Conservation (phyloP, 2,329 filamentous ascomycete species). For the Lachnellula subtilissima region DNA sequence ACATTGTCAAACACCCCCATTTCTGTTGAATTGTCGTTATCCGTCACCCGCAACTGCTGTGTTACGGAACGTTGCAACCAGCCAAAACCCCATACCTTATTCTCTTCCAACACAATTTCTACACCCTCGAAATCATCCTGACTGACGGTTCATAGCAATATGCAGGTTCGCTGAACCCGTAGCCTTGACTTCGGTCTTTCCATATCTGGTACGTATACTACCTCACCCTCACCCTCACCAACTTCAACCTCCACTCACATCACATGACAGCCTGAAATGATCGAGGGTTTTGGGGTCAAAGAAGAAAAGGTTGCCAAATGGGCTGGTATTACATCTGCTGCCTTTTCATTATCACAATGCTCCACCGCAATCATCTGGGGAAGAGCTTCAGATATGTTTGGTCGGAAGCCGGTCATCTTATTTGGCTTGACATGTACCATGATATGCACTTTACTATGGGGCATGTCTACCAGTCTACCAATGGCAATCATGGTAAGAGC, state of each 20-base stretch:
- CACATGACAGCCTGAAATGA: constrained; percentile 70
- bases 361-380: constrained; percentile 72
- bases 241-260: constrained; percentile 7
- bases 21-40: no score
- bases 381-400: constrained; percentile 69
- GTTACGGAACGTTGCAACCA: no score
- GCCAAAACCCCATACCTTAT: no score
- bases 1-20: no score
- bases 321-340: constrained; percentile 69
- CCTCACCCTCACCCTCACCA: not conserved
- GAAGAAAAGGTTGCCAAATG: constrained; percentile 71
- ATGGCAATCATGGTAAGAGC: constrained; percentile 77
- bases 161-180: constrained; percentile 75
- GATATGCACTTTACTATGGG: constrained; percentile 75
- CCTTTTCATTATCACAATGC: constrained; percentile 69
- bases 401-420: constrained; percentile 78
- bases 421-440: constrained; percentile 72
- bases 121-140: constrained; percentile 30
- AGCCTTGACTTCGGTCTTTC: constrained; percentile 50
- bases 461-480: constrained; percentile 70
- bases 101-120: not conserved
- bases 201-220: constrained; percentile 38
- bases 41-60: no score
- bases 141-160: constrained; percentile 49
- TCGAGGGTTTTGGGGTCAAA: constrained; percentile 69